Evolutionary conservation across 192 early-diverging fungal genomes (phyloP).

Genomic region (Gaertneriomyces semiglobifer): DNA sequence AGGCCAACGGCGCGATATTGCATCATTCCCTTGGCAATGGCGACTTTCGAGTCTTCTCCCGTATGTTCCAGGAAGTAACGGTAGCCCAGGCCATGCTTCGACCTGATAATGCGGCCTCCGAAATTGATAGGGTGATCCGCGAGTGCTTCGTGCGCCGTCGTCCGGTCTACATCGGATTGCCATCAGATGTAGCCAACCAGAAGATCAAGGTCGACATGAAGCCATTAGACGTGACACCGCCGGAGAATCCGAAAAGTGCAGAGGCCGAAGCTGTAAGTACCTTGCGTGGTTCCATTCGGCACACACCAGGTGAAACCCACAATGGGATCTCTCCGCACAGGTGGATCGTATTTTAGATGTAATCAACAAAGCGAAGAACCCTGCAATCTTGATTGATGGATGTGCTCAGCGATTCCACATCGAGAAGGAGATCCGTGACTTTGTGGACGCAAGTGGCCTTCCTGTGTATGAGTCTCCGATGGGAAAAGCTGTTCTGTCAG

Average conservation of each 20-base stretch:
- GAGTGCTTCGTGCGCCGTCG: constrained; percentile 27
- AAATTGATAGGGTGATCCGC: constrained; percentile 44
- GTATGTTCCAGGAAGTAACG: constrained; percentile 45
- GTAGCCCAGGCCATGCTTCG: constrained; percentile 35
- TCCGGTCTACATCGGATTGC: constrained; percentile 46
- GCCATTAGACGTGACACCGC: constrained; percentile 22
- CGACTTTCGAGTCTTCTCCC: constrained; percentile 42
- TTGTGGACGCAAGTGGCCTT: constrained; percentile 37
- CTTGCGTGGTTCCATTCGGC: neutral
- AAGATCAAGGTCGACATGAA: constrained; percentile 28
- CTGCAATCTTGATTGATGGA: constrained; percentile 46
- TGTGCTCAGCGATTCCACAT: constrained; percentile 38
- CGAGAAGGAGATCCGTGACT: constrained; percentile 29
- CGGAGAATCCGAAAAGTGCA: constrained; percentile 28
- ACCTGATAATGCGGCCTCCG: constrained; percentile 29
- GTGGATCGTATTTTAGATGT: constrained; percentile 32
- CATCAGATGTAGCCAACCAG: constrained; percentile 37
- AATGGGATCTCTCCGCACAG: constrained; percentile 23
- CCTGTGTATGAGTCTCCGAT: constrained; percentile 45
- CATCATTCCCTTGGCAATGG: constrained; percentile 55
- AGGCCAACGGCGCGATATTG: constrained; percentile 43
- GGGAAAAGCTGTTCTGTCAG: constrained; percentile 43
- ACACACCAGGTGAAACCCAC: neutral
- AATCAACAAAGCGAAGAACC: constrained; percentile 35
- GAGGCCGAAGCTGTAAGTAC: constrained; percentile 12